These are phyloP conservation scores for Aspergillus tanneri DNA, from an alignment of 2,329 filamentous ascomycete species.

Conservation along the genomic window DNA sequence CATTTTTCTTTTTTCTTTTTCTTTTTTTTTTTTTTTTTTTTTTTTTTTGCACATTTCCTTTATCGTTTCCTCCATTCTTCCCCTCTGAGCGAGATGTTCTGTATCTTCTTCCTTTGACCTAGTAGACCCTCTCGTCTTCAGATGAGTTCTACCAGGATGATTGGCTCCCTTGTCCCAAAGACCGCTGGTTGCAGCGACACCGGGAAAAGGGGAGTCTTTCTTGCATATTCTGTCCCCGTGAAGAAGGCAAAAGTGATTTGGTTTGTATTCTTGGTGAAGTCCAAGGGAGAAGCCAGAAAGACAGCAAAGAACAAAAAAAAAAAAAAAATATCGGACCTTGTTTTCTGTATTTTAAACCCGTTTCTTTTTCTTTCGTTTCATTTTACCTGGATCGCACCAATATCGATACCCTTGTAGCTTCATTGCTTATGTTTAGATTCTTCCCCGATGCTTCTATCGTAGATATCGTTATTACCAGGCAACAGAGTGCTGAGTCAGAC, in stretches of 20 bases:
- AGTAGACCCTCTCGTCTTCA: conserved; percentile 15
- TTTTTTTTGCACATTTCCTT: conserved; percentile 16
- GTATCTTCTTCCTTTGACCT: conserved; percentile 18
- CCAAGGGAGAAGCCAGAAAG: conserved; percentile 7
- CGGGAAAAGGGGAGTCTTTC: background rate
- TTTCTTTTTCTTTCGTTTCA: conserved; percentile 10
- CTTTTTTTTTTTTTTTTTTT: conserved; percentile 8
- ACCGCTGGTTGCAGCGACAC: conserved; percentile 9
- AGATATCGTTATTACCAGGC: background rate
- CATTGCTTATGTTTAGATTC: conserved; percentile 4
- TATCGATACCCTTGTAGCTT: conserved; percentile 38
- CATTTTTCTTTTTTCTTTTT: conserved; percentile 10
- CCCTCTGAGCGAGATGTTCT: conserved; percentile 23
- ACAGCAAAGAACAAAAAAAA: conserved; percentile 18
- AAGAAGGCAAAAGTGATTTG: background rate
- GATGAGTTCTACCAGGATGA: conserved; percentile 2
- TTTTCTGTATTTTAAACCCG: conserved; percentile 32
- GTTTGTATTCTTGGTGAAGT: conserved; percentile 6
- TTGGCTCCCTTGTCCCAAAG: conserved; percentile 2
- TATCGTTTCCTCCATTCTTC: conserved; percentile 16
- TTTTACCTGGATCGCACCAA: conserved; percentile 28
- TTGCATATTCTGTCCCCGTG: background rate
- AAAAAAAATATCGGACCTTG: conserved; percentile 7
- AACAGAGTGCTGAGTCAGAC: too few species aligned
- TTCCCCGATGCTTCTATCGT: background rate